Evolutionary conservation across 768 basidiomycete genomes (phyloP), one percentile per base, ranked within the genome.

Genomic region (Xanthoconium stramineum): DNA sequence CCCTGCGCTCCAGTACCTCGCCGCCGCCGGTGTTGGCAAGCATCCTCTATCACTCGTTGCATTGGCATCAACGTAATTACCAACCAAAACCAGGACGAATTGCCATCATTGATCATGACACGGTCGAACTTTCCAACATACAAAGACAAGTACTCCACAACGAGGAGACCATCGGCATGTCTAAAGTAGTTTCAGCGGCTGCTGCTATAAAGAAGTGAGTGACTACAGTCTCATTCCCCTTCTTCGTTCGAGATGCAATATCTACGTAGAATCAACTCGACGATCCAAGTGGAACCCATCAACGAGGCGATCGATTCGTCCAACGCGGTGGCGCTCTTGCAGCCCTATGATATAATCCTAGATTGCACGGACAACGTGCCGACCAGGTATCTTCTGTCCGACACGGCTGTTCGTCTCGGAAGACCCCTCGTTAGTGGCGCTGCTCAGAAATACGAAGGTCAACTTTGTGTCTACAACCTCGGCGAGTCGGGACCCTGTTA

Each of bases 301-400:
- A 68, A 74, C 0, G 66, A 76, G 14, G 79, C 84, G 1, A 76
- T 97, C 39, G 69, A 77, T 17, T 63, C 88, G 9, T 65, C 72
- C 29, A 93, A 93, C 61, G 91, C 93, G 0, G 57, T 83, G n/a
- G 57, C 71, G 15, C 71, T 91, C 20, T 75, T 95, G 12, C 60
- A 66, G 12, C 66, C 79, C 2, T 94, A 91, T 65, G 83, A 89
- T 68, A 72, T 97, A 50, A 78, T 98, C 48, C 76, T 98, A 15
- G 96, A 98, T 73, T 98, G 95, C 76, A 97, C 94, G 5, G 95
- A 98, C 74, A 96, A 97, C 60, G 83, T 88, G 2, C 84, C 89
- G 3, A 94, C 94, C 0, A 88, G 97, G 6, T 98, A 98, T 72
- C 82, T 98, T 19, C 79, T 99, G 50, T 94, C 92, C 28, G 95